Conservation (phyloP, 345 rosid genomes). For the Citrus sp. region DNA sequence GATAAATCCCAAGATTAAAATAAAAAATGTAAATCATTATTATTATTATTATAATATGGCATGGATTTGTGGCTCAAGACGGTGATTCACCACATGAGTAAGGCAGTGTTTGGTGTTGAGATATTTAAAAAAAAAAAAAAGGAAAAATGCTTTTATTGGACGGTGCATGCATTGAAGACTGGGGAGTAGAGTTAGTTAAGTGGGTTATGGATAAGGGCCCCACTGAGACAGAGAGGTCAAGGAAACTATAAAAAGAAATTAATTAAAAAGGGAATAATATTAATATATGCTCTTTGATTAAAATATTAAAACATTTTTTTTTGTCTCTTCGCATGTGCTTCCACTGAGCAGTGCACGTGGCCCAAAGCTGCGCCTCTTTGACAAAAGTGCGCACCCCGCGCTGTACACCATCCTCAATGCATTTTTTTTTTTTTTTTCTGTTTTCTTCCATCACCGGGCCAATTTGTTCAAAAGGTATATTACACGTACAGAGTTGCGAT, state of each 20-base stretch:
- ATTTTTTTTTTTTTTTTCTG: background rate
- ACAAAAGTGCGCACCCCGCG: slow-evolving; percentile 36
- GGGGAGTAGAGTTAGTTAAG: slow-evolving; percentile 16
- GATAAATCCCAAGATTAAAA: background rate
- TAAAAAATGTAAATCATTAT: background rate
- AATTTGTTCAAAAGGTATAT: too few species aligned
- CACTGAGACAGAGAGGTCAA: background rate
- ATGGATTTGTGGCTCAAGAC: background rate
- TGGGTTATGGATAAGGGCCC: slow-evolving; percentile 19
- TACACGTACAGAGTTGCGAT: background rate
- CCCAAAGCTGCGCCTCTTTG: slow-evolving; percentile 25
- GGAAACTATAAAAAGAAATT: background rate
- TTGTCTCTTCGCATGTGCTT: slow-evolving; percentile 27
- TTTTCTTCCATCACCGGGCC: background rate
- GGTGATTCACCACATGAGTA: background rate
- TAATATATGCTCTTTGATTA: background rate
- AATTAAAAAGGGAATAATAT: background rate
- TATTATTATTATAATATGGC: background rate
- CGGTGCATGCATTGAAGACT: slow-evolving; percentile 46
- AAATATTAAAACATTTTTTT: background rate
- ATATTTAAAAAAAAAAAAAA: background rate
- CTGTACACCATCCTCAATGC: background rate
- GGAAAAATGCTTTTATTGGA: background rate
- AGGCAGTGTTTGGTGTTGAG: background rate
- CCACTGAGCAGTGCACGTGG: slow-evolving; percentile 33